Percentiles rank a stretch among this genome's conserved stretches.
Conservation (phyloP, 305 asterid species). For the Ilex paraguariensis region DNA sequence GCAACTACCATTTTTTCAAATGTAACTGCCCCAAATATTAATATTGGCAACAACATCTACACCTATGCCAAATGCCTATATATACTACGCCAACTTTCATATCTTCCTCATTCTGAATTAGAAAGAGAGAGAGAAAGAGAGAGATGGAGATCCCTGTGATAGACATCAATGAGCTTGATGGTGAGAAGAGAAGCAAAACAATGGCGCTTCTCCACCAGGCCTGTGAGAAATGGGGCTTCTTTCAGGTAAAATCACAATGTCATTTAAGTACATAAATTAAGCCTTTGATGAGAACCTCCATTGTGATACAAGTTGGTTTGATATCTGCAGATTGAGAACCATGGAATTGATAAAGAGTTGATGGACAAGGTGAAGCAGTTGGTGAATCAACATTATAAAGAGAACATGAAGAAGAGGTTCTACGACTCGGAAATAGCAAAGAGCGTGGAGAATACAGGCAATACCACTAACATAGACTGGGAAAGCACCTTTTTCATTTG, state of each 20-base stretch:
- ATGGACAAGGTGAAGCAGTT: slow-evolving; percentile 60
- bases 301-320: background rate
- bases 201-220: slow-evolving; percentile 76
- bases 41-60: background rate
- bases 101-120: slow-evolving; percentile 20
- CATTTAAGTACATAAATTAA: background rate
- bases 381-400: slow-evolving; percentile 57
- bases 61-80: slow-evolving; percentile 32
- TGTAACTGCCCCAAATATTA: slow-evolving; percentile 12
- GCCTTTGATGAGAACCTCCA: no score
- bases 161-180: slow-evolving; percentile 42
- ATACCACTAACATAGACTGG: slow-evolving; percentile 50
- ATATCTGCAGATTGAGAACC: slow-evolving; percentile 72
- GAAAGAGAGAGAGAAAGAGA: background rate
- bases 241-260: slow-evolving; percentile 53
- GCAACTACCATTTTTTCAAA: slow-evolving; percentile 25
- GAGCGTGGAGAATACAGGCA: slow-evolving; percentile 34
- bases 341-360: slow-evolving; percentile 43
- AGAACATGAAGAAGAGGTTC: slow-evolving; percentile 47
- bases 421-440: slow-evolving; percentile 48
- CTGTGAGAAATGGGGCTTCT: slow-evolving; percentile 81
- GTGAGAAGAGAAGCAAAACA: slow-evolving; percentile 49
- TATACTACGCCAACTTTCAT: slow-evolving; percentile 23
- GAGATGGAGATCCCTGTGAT: slow-evolving; percentile 81
- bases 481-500: slow-evolving; percentile 66